Base-by-base conservation (phyloP, 495 filamentous ascomycete genomes). In the Penicillium goetzii region DNA sequence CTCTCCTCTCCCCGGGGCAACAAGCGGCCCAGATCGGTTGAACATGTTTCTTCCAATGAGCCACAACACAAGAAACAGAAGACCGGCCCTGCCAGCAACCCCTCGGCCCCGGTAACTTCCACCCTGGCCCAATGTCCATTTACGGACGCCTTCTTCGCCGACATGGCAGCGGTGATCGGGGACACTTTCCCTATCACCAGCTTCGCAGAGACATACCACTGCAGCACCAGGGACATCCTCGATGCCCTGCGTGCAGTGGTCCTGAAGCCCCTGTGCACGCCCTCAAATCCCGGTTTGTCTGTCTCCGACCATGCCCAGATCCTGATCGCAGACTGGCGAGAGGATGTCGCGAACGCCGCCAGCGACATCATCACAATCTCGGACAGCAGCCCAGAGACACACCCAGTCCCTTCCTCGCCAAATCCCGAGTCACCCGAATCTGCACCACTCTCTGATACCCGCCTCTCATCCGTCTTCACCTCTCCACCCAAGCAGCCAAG, bases 81-180 rank as follows among this genome's bases (percentile, higher is more conserved):
- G 21, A 15, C 14, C 32, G 25, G 43, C 25, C 2, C 12, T 32
- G 8, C 36, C 25, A 10, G 2, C 36, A 17, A 7, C 26, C 34
- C 7, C 34, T n/a, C 36, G 11, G 11, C n/a, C 36, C 36, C 47
- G n/a, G 34, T 21, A 14, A 11, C 30, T 12, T 21, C 58, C 33
- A 5, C 23, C 19, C 15, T 9, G 2, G 23, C 52, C 43, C 9
- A 23, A 21, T 28, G 30, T 30, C 50, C 60, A 9, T 68, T 61
- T 26, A 70, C 63, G 1, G 58, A 60, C 54, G 19, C 54, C 10
- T 70, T 74, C 55, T 74, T 74, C 30, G 36, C 49, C 9, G 59
- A 66, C 47, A 57, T 74, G 61, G 68, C 64, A 15, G 26, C 33
- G 0, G 59, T 50, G 0, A 64, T 74, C 17, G 43, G 28, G 15